Evolutionary conservation across 2,329 filamentous ascomycete genomes (phyloP).

Genomic region (Colletotrichum graminicola): DNA sequence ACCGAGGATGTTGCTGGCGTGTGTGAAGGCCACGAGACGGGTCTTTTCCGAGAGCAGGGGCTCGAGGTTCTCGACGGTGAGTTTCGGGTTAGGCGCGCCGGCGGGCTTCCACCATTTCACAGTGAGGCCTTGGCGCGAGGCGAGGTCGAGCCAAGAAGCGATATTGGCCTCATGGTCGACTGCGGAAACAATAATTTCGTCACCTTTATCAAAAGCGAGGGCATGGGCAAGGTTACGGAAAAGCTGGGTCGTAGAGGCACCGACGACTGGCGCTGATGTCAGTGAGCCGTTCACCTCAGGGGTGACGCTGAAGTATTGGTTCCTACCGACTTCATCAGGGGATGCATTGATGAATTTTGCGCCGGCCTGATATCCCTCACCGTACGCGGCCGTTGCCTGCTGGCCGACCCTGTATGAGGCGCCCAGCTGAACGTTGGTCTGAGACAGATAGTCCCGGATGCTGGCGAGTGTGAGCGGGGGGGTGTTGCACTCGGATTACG

Average conservation of each 20-base stretch:
- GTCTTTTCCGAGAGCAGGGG: slow-evolving; percentile 73
- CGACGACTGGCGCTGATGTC: slow-evolving; percentile 67
- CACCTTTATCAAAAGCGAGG: slow-evolving; percentile 65
- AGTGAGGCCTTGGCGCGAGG: slow-evolving; percentile 67
- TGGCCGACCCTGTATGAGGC: slow-evolving; percentile 74
- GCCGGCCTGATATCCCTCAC: slow-evolving; percentile 71
- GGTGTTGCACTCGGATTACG: background rate
- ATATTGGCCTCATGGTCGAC: slow-evolving; percentile 86
- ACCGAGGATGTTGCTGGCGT: slow-evolving; percentile 80
- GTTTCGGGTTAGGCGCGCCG: slow-evolving; percentile 64
- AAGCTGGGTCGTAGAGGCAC: slow-evolving; percentile 80
- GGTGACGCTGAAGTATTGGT: background rate
- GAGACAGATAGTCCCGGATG: slow-evolving; percentile 74
- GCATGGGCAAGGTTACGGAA: slow-evolving; percentile 76
- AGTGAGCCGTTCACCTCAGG: background rate
- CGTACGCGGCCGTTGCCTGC: slow-evolving; percentile 70
- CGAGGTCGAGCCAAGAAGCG: slow-evolving; percentile 78
- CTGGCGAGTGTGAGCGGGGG: slow-evolving; percentile 51
- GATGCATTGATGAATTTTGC: slow-evolving; percentile 79
- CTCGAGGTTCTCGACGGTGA: slow-evolving; percentile 68
- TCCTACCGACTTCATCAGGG: slow-evolving; percentile 72
- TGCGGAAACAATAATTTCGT: slow-evolving; percentile 77
- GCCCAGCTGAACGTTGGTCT: slow-evolving; percentile 81
- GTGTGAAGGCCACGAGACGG: slow-evolving; percentile 78
- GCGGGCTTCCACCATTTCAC: slow-evolving; percentile 78